Base-by-base conservation (phyloP, 768 basidiomycete genomes). In the Lactarius deliciosus region DNA sequence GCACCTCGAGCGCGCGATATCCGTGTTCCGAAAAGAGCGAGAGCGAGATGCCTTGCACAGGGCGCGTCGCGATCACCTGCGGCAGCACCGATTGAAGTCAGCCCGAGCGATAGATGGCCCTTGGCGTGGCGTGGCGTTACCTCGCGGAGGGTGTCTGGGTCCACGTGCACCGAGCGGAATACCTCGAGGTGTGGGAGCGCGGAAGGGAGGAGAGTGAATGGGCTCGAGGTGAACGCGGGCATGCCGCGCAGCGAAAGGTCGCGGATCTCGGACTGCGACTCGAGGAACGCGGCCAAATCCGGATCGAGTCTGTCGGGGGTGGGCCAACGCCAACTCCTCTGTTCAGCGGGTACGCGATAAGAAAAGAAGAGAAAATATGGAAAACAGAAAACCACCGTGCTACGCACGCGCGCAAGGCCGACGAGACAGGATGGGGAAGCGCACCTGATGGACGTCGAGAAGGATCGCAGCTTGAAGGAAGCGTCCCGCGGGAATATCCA, bases 161-260 rank as follows among this genome's bases (percentile, higher is more conserved):
- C 80, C 10, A 83, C 79, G 66, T 85, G 82, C 1, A 86, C 81
- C 13, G 82, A 83, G 59, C 85, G 84, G 65, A 89, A 82, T 57
- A 78, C 75, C 2, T 67, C 69, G 38, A 88, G 78, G 8, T 73
- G 76, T 3, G 86, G 85, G 36, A 88, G 79, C 0, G 84, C 80
- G 3, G 64, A 68, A 0, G 77, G 73, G 1, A 75, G 68, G 22
- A 89, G 76, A 3, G 72, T 61, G 47, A 78, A 76, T 3, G 69
- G 47, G 15, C 43, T 28, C 13, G 61, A 43, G 60, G 65, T 73
- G 34, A 75, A 77, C 62, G 77, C 75, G 64, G 80, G 80, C 68
- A 81, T 81, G 0, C 86, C 86, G 25, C 85, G 79, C 28, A 88
- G 79, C 15, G 83, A 83, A 61, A 89, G 78, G 30, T 88, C 83